A percentile compares a stretch with the other conserved stretches of the same genome.
phyloP scores from a whole-genome alignment of 164 flowering plant genomes.

The Annona squamosa region DNA sequence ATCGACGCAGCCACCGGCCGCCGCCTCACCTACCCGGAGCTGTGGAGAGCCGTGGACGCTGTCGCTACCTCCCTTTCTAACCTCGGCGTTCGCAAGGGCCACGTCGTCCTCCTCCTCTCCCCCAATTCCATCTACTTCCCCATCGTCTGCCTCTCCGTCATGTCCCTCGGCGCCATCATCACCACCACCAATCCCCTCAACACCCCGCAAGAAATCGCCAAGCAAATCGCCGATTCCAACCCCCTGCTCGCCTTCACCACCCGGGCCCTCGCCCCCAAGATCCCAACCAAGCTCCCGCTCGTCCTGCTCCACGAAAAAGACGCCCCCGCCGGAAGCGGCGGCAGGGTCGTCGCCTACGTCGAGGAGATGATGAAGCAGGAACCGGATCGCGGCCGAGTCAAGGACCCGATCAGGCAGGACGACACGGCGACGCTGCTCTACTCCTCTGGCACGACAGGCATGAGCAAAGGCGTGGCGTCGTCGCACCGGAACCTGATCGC shows the following conservation, averaged over 20 bases:
- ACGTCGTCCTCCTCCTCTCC: slow-evolving; percentile 77
- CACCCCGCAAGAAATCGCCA: slow-evolving; percentile 59
- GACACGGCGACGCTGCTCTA: slow-evolving; percentile 82
- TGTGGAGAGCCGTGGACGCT: slow-evolving; percentile 64
- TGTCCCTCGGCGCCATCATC: slow-evolving; percentile 82
- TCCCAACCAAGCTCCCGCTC: slow-evolving; percentile 44
- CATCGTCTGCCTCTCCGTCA: slow-evolving; percentile 58
- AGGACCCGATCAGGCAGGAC: slow-evolving; percentile 47
- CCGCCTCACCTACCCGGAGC: slow-evolving; percentile 49
- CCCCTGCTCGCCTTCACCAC: slow-evolving; percentile 73
- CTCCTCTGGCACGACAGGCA: slow-evolving; percentile 96
- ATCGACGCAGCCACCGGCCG: slow-evolving; percentile 78
- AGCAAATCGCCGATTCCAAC: slow-evolving; percentile 67
- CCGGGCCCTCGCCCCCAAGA: slow-evolving; percentile 44
- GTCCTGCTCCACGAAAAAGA: slow-evolving; percentile 35
- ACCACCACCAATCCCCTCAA: slow-evolving; percentile 93
- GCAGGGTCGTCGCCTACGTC: slow-evolving; percentile 26
- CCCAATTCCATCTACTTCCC: slow-evolving; percentile 90
- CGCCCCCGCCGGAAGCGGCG: neutral
- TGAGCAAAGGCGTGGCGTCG: slow-evolving; percentile 79
- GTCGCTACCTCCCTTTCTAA: slow-evolving; percentile 48
- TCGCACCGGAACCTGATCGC: slow-evolving; percentile 71
- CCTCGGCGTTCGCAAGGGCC: slow-evolving; percentile 62
- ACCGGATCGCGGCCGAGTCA: slow-evolving; percentile 32
- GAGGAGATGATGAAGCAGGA: slow-evolving; percentile 35